Percentiles rank a stretch among this genome's conserved stretches.
These are phyloP conservation scores for Colletotrichum caudatum DNA, from an alignment of 2,329 filamentous ascomycete species.

Conservation along the genomic window DNA sequence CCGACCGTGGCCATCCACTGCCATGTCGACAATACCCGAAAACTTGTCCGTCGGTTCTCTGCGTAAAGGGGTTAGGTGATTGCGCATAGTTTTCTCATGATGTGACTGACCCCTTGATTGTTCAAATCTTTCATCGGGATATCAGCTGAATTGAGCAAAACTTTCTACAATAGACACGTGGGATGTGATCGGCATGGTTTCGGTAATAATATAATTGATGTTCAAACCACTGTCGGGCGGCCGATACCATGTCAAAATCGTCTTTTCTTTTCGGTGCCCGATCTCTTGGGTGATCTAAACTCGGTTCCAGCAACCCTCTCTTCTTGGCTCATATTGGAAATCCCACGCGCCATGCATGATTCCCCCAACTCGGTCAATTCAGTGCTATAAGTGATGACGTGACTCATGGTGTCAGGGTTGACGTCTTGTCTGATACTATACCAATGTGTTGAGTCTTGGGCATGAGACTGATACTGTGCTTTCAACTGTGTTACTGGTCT, in stretches of 20 bases:
- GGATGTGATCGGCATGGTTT: not conserved
- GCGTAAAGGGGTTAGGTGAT: slow-evolving; percentile 45
- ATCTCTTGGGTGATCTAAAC: not conserved
- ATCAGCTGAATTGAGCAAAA: not conserved
- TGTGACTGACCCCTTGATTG: not conserved
- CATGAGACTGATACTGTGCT: no score
- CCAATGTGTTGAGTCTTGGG: no score
- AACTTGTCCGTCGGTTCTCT: slow-evolving; percentile 49
- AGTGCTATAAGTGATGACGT: no score
- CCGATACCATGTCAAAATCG: not conserved
- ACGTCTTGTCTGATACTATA: no score
- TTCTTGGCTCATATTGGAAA: not conserved
- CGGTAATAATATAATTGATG: no score
- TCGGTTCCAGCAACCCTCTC: not conserved
- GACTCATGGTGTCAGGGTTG: no score
- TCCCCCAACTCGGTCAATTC: not conserved
- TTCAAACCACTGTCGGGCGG: no score
- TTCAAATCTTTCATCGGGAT: not conserved
- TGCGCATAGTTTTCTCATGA: slow-evolving; percentile 42
- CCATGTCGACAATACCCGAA: slow-evolving; percentile 48
- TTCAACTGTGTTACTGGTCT: no score
- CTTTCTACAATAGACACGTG: not conserved
- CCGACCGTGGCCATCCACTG: slow-evolving; percentile 45
- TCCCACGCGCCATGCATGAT: not conserved
- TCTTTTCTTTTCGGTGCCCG: not conserved